Evolutionary conservation across 352 stramenopile species (phyloP).

Genomic region (Phytopythium boreale): DNA sequence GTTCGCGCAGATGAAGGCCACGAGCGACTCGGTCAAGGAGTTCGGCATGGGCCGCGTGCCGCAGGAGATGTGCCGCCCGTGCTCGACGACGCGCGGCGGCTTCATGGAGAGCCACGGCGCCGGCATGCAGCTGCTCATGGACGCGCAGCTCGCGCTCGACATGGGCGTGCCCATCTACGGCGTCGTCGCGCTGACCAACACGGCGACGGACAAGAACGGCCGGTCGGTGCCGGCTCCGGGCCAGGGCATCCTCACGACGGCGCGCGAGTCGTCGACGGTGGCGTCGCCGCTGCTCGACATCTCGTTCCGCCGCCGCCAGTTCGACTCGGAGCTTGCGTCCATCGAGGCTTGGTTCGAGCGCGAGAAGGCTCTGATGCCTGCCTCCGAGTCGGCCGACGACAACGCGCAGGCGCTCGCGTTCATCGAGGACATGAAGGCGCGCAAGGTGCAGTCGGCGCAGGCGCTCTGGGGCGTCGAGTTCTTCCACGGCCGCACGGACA

Average conservation of each 20-base stretch:
- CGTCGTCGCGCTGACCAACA: slow-evolving; percentile 81
- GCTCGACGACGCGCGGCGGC: slow-evolving; percentile 68
- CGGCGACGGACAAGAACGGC: slow-evolving; percentile 86
- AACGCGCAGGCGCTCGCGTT: slow-evolving; percentile 26
- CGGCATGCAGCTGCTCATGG: slow-evolving; percentile 88
- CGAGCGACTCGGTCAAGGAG: slow-evolving; percentile 84
- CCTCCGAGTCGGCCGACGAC: slow-evolving; percentile 16
- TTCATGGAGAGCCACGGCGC: slow-evolving; percentile 90
- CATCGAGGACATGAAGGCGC: slow-evolving; percentile 59
- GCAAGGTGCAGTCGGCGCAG: slow-evolving; percentile 69
- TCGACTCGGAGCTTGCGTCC: slow-evolving; percentile 64
- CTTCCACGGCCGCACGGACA: slow-evolving; percentile 51
- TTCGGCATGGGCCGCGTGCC: slow-evolving; percentile 69
- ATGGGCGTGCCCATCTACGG: slow-evolving; percentile 88
- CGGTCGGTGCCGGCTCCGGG: slow-evolving; percentile 80
- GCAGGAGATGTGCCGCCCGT: slow-evolving; percentile 83
- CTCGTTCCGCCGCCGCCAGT: slow-evolving; percentile 70
- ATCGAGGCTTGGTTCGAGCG: slow-evolving; percentile 71
- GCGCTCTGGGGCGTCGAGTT: slow-evolving; percentile 68
- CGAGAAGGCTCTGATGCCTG: slow-evolving; percentile 47
- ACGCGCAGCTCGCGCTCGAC: slow-evolving; percentile 81
- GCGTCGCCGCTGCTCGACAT: slow-evolving; percentile 65
- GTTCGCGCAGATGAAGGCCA: slow-evolving; percentile 90
- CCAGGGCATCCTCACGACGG: slow-evolving; percentile 85
- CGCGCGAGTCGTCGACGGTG: slow-evolving; percentile 40